Evolutionary conservation across 2,329 filamentous ascomycete species (phyloP).

Genomic region (Fusarium avenaceum): DNA sequence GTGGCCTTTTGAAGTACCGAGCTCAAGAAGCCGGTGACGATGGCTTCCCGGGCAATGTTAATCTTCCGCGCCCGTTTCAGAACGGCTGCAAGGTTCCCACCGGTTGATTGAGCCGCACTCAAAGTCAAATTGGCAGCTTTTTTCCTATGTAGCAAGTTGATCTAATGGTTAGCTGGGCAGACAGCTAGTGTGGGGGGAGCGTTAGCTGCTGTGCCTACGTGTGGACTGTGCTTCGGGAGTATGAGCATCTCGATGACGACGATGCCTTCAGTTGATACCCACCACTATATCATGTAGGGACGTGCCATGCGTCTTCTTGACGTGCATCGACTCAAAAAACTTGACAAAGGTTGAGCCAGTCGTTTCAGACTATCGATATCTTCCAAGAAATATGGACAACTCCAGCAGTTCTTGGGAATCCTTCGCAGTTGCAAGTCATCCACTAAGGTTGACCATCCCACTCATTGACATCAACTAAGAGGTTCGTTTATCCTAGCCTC

Average conservation of each 20-base stretch:
- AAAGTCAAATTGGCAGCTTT: not conserved
- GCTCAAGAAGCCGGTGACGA: slow-evolving; percentile 1
- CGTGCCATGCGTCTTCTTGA: slow-evolving; percentile 1
- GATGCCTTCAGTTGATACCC: not conserved
- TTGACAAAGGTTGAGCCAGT: slow-evolving; percentile 4
- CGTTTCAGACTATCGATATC: slow-evolving; percentile 16
- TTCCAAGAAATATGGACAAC: slow-evolving; percentile 9
- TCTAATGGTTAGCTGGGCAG: not conserved
- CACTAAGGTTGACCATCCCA: slow-evolving; percentile 12
- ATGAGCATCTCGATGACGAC: slow-evolving; percentile 19
- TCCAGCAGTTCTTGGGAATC: not conserved
- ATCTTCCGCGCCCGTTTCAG: slow-evolving; percentile 20
- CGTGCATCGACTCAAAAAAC: slow-evolving; percentile 11
- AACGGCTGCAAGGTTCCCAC: not conserved
- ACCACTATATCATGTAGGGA: slow-evolving; percentile 1
- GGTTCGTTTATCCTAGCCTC: slow-evolving; percentile 2
- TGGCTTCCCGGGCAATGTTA: not conserved
- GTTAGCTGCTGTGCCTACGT: slow-evolving; percentile 2
- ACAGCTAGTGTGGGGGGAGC: slow-evolving; percentile 24
- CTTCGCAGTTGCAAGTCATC: not conserved
- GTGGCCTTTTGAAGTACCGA: slow-evolving; percentile 12
- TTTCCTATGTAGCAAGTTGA: not conserved
- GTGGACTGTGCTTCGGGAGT: slow-evolving; percentile 16
- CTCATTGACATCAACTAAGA: slow-evolving; percentile 16
- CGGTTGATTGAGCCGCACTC: slow-evolving; percentile 8